phyloP scores from a whole-genome alignment of 169 alveolate genomes.

The Babesia microti region DNA sequence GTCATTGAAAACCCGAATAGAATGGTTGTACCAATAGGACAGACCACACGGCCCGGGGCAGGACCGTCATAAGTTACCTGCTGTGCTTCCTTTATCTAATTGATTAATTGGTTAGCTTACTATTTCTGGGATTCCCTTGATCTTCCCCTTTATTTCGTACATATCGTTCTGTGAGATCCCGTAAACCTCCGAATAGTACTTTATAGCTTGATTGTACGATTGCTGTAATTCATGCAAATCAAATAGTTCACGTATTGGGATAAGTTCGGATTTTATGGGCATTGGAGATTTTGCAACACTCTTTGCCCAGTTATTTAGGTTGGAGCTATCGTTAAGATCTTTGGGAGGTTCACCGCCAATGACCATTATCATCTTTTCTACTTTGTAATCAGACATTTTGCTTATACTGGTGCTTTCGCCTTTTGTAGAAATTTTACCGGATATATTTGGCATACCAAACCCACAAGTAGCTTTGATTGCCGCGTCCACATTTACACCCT shows the following conservation, averaged over 20 bases:
- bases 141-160: conserved; percentile 35
- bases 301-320: conserved; percentile 52
- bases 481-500: conserved; percentile 54
- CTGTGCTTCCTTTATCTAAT: conserved; percentile 10
- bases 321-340: conserved; percentile 49
- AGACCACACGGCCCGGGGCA: conserved; percentile 65
- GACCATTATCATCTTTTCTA: conserved; percentile 49
- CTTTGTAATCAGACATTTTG: conserved; percentile 15
- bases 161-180: conserved; percentile 53
- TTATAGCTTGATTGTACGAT: conserved; percentile 52
- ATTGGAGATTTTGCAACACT: conserved; percentile 52
- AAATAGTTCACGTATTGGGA: conserved; percentile 39
- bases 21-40: conserved; percentile 56
- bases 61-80: conserved; percentile 59
- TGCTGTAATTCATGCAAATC: conserved; percentile 20
- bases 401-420: conserved; percentile 12
- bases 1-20: conserved; percentile 63
- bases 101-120: not conserved
- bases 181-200: conserved; percentile 52
- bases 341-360: conserved; percentile 60
- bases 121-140: conserved; percentile 33
- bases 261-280: conserved; percentile 60
- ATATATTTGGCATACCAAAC: conserved; percentile 5
- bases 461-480: conserved; percentile 43
- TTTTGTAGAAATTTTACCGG: not conserved